phyloP scores from a whole-genome alignment of 306 rosid species.

The Astragalus membranaceus region DNA sequence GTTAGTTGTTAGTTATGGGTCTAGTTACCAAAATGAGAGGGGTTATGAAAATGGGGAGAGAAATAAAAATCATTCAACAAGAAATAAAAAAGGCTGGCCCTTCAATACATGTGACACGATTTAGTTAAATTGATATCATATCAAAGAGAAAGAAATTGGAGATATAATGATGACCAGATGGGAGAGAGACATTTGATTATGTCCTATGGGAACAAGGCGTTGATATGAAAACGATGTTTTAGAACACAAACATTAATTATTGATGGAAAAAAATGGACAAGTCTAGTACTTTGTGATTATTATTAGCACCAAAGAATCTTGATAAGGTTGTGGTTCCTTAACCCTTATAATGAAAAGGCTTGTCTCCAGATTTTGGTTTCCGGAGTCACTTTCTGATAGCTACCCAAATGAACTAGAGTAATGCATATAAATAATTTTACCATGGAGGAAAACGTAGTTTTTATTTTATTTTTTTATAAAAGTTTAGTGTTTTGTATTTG shows the following conservation, averaged over 20 bases:
- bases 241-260: constrained; percentile 24
- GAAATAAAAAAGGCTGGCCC: constrained; percentile 33
- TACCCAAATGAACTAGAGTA: neutral
- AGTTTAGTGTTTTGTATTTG: too few relatives aligned
- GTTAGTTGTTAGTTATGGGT: neutral
- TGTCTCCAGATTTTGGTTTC: constrained; percentile 24
- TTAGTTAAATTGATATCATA: constrained; percentile 36
- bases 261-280: constrained; percentile 32
- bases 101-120: constrained; percentile 36
- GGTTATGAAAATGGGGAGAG: neutral
- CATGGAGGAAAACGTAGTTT: neutral
- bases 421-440: neutral
- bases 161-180: neutral
- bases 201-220: constrained; percentile 21
- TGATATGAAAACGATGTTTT: constrained; percentile 50
- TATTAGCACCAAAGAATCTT: constrained; percentile 22
- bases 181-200: constrained; percentile 5
- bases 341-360: constrained; percentile 6
- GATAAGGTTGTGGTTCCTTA: constrained; percentile 27
- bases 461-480: too few relatives aligned
- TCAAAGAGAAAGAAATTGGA: neutral
- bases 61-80: constrained; percentile 24
- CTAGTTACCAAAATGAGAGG: neutral
- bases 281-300: constrained; percentile 10
- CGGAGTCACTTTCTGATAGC: constrained; percentile 21